Evolutionary conservation across 306 rosid genomes (phyloP), one percentile per base, ranked within the genome.

Genomic region (Vicia faba): DNA sequence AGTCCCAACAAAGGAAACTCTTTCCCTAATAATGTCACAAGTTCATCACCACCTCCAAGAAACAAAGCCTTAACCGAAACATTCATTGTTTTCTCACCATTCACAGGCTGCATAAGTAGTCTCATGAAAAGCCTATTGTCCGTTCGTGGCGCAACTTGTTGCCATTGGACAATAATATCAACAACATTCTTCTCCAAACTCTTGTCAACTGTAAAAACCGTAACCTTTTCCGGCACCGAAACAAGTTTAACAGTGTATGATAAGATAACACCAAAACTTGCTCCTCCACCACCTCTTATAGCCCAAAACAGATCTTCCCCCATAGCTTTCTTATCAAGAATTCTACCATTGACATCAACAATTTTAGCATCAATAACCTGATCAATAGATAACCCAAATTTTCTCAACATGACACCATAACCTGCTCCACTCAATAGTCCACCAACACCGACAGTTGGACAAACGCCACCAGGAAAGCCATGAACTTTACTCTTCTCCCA

Each of bases 351-450:
- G 0, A 26, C 80, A 71, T 83, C 70, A 8, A 83, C 83, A 19
- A 87, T 73, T 62, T 61, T 71, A 2, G 92, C 87, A 41, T 84
- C 89, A 15, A 80, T 5, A 7, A 87, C 68, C 13, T 73, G 31
- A 13, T 84, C 87, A 11, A 78, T 74, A 2, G 87, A 48, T 29
- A 87, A 62, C 1, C 92, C 92, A 39, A 67, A 43, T 40, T 74
- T 80, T 49, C 89, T 69, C 20, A 91, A 2, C 86, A 91, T 72
- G 69, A 75, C 86, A 0, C 97, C 96, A 53, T 91, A 91, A 3
- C 97, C 97, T 50, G 92, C 96, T 0, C 92, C 92, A 62, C 89
- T 82, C 19, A 91, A 13, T 35, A 84, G 92, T 3, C 97, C 96
- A 9, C 97, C 97, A 8, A 80, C 84, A 7, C 92, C 97, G 1